These are phyloP conservation scores for Colletotrichum cordylinicola DNA, from an alignment of 2,329 filamentous ascomycete genomes.

Conservation along the genomic window DNA sequence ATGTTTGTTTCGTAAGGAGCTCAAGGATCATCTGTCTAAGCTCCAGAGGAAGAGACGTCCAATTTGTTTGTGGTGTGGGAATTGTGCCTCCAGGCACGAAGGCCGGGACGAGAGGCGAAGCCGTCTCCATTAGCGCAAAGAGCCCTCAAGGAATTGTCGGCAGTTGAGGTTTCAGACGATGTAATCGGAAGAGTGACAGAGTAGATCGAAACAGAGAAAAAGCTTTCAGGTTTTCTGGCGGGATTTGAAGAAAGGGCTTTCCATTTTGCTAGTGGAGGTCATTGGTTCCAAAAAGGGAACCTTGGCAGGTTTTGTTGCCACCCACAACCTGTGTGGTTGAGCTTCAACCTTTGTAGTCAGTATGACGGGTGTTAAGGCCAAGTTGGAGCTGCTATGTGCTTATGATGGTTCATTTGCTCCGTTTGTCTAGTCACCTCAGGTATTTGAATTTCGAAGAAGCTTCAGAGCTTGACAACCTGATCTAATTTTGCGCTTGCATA, in stretches of 20 bases:
- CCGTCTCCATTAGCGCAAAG: not conserved
- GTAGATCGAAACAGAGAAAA: not conserved
- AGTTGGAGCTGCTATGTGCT: not conserved
- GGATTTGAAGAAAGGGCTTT: not conserved
- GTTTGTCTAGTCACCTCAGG: not conserved
- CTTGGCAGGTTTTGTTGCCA: not conserved
- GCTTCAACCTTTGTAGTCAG: not conserved
- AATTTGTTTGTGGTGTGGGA: not conserved
- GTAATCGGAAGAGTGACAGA: not conserved
- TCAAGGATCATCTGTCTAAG: not conserved
- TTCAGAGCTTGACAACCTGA: not conserved
- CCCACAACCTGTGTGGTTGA: not conserved
- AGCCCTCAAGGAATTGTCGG: not conserved
- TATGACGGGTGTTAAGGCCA: not conserved
- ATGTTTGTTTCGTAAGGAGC: not conserved
- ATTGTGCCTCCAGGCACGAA: not conserved
- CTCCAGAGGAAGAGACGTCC: not conserved
- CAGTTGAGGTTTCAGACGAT: not conserved
- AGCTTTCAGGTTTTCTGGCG: accelerated
- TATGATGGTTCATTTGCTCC: not conserved
- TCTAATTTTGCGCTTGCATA: not conserved
- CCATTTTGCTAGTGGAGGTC: not conserved
- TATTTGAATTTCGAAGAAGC: not conserved
- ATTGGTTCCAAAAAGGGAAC: not conserved
- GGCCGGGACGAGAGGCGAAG: not conserved